Conservation (phyloP, 129 eudicot genomes). For the Flaveria bidentis region DNA sequence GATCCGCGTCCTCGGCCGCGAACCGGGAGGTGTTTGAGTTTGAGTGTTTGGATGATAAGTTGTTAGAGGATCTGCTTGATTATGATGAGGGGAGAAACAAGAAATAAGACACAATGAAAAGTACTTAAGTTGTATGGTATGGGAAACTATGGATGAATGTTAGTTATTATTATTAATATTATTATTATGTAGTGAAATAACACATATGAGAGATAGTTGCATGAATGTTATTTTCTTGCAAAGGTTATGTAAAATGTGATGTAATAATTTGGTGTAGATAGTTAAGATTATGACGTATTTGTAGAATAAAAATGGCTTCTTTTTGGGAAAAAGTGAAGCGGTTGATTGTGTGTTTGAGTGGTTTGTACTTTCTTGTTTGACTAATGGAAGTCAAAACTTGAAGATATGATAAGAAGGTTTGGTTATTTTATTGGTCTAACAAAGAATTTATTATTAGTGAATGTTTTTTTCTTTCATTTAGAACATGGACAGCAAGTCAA, state of each 20-base stretch:
- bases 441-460: neutral
- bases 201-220: constrained; percentile 12
- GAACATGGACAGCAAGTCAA: too few species aligned
- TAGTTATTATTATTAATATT: neutral
- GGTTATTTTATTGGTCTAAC: constrained; percentile 16
- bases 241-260: neutral
- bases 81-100: constrained; percentile 32
- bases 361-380: constrained; percentile 23
- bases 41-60: constrained; percentile 53
- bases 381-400: constrained; percentile 18
- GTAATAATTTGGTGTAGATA: neutral
- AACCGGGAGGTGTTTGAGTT: constrained; percentile 48
- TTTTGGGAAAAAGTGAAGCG: constrained; percentile 16
- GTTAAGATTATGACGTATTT: constrained; percentile 12
- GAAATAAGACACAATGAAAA: constrained; percentile 18
- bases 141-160: neutral
- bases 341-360: constrained; percentile 17
- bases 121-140: constrained; percentile 13
- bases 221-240: constrained; percentile 30
- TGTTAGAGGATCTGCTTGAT: constrained; percentile 59
- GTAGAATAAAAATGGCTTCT: constrained; percentile 25
- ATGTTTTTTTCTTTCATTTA: too few species aligned
- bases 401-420: constrained; percentile 22
- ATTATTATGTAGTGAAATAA: constrained; percentile 10
- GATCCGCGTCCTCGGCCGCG: neutral